Conservation (phyloP, 768 basidiomycete genomes). For the Mycena belliarum region DNA sequence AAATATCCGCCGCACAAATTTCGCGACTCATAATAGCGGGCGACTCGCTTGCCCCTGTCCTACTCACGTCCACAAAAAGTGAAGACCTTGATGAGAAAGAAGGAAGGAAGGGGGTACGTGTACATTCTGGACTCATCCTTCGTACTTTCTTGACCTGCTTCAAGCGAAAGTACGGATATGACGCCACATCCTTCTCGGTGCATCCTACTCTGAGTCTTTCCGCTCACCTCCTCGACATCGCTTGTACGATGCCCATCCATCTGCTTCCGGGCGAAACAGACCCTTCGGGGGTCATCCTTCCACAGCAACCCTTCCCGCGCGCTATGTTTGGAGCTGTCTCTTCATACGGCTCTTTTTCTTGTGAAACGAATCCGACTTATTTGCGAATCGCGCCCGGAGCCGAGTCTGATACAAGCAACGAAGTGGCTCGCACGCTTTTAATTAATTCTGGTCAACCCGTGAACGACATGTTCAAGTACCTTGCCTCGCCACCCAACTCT, state of each 20-base stretch:
- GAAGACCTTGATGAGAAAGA: constrained; percentile 34
- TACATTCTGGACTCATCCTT: neutral
- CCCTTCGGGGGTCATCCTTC: constrained; percentile 85
- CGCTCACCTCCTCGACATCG: constrained; percentile 71
- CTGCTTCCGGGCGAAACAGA: constrained; percentile 87
- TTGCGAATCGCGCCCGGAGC: constrained; percentile 59
- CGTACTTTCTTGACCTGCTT: constrained; percentile 11
- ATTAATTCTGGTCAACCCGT: constrained; percentile 92
- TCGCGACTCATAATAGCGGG: constrained; percentile 88
- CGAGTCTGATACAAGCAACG: constrained; percentile 27
- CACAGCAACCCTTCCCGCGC: constrained; percentile 90
- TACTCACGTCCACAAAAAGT: constrained; percentile 30
- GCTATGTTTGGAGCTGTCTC: constrained; percentile 81
- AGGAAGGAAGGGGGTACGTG: constrained; percentile 60
- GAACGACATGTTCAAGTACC: constrained; percentile 94
- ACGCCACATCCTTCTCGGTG: constrained; percentile 65
- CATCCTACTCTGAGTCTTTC: constrained; percentile 76
- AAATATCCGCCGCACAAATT: constrained; percentile 65
- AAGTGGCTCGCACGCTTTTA: constrained; percentile 61
- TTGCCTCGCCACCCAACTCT: constrained; percentile 70
- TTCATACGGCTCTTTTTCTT: constrained; percentile 61
- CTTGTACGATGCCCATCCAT: constrained; percentile 79
- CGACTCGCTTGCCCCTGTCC: constrained; percentile 71
- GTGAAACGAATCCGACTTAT: constrained; percentile 91
- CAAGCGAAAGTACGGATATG: constrained; percentile 69